Conservation (phyloP, 352 stramenopile genomes). For the Aphanomyces euteiches region DNA sequence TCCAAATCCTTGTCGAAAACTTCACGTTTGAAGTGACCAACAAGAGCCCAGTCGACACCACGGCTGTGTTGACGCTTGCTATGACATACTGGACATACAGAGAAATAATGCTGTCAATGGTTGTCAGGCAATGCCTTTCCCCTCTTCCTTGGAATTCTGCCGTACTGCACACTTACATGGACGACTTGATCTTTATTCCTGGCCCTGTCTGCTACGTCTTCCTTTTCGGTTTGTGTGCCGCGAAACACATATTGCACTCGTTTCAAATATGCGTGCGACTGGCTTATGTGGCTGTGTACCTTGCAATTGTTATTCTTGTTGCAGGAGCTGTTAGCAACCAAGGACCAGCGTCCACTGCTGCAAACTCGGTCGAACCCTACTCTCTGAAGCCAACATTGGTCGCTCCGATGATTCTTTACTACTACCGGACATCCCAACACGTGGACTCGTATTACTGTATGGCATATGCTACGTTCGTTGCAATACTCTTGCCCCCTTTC, state of each 20-base stretch:
- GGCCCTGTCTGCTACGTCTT: background rate
- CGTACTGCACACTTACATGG: background rate
- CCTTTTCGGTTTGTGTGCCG: background rate
- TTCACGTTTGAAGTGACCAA: background rate
- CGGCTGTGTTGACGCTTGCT: background rate
- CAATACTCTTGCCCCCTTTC: too few relatives aligned
- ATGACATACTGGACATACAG: background rate
- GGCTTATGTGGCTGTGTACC: background rate
- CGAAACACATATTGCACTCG: background rate
- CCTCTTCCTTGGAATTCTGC: background rate
- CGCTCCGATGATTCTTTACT: background rate
- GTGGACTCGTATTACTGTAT: background rate
- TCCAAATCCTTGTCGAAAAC: background rate
- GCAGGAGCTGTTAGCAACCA: background rate
- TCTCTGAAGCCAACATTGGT: background rate
- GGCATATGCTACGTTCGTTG: background rate
- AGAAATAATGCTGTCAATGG: too few relatives aligned
- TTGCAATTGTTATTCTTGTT: background rate
- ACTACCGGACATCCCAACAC: background rate
- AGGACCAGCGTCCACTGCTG: background rate
- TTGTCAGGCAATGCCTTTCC: background rate
- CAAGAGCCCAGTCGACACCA: background rate
- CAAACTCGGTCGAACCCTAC: background rate
- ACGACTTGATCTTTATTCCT: background rate
- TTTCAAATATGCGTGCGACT: background rate